Evolutionary conservation across 768 basidiomycete species (phyloP).

Genomic region (Pulveroboletus sp.): DNA sequence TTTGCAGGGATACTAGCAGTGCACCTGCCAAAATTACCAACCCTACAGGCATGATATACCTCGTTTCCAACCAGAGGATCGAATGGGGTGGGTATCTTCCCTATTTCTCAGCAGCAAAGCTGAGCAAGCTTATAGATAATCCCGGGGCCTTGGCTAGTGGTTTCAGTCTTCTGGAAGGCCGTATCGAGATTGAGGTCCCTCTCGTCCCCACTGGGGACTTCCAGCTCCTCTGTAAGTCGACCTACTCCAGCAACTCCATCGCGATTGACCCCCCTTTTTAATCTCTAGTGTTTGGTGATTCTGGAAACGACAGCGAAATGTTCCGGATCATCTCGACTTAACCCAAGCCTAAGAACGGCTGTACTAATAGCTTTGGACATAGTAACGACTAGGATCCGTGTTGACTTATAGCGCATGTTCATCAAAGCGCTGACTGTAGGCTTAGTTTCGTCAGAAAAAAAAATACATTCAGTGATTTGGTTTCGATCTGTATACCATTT

Average conservation of each 20-base stretch:
- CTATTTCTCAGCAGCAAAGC: background rate
- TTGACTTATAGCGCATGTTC: too few relatives aligned
- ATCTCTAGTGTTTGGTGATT: constrained; percentile 33
- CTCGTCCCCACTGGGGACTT: constrained; percentile 30
- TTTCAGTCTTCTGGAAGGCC: constrained; percentile 31
- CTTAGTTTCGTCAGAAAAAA: too few relatives aligned
- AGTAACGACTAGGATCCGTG: too few relatives aligned
- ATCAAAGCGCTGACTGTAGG: too few relatives aligned
- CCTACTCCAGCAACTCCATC: background rate
- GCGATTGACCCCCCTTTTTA: constrained; percentile 2
- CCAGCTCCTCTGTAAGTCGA: constrained; percentile 29
- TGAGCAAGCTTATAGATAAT: constrained; percentile 17
- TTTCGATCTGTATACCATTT: too few relatives aligned
- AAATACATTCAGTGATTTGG: too few relatives aligned
- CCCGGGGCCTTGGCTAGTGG: constrained; percentile 21
- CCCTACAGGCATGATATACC: constrained; percentile 23
- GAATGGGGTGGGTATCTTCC: constrained; percentile 22
- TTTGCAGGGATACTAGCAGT: constrained; percentile 29
- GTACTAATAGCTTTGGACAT: too few relatives aligned
- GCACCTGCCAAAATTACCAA: constrained; percentile 34
- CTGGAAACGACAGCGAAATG: constrained; percentile 26
- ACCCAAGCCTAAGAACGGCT: too few relatives aligned
- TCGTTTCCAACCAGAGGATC: constrained; percentile 22
- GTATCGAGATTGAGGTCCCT: constrained; percentile 26
- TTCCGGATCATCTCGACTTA: constrained; percentile 27